Evolutionary conservation across 2,329 filamentous ascomycete genomes (phyloP), one percentile per base, ranked within the genome.

Genomic region (Sporothrix dimorphospora): DNA sequence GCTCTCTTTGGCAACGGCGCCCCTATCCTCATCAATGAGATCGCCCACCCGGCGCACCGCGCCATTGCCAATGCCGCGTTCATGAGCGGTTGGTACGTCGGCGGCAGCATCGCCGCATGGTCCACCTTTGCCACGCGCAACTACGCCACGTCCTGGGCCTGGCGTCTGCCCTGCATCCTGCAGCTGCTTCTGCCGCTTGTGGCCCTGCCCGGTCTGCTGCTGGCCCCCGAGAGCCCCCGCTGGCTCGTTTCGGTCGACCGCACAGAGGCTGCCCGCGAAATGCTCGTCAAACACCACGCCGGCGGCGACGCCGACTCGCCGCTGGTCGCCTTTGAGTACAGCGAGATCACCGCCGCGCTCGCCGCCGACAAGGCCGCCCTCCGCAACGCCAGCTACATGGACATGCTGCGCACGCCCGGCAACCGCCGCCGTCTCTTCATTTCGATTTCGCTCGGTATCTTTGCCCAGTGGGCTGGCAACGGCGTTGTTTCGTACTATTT

Each of bases 161-260:
- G 90, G 90, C 81, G 86, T 24, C 83, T 88, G 21, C 89, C 89
- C 0, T 84, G 89, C 11, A 81, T 87, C 75, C 79, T 87, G 2
- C 87, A 89, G 76, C 79, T 38, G 16, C n/a, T 83, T 21, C 73
- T 75, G 7, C 84, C 86, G 3, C 80, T 38, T 4, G 1, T 65
- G 11, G 7, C 65, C 5, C 69, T 67, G n/a, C 55, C 74, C 34
- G 21, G 74, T 19, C 24, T 73, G 27, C 30, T 19, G 72, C 73
- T 12, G 5, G 7, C 38, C 6, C 57, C 57, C 57, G 57, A 61
- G 34, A 11, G 6, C 1, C 57, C 57, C 19, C 73, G 73, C 53
- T 74, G 47, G 47, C 53, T 74, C 19, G 73, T 77, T 45, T 68
- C 73, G 21, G 38, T 74, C 40, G 74, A 74, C 70, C 75, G 75